Evolutionary conservation across 371 early-diverging fungal species (phyloP).

Genomic region (Quaeritorhiza haematococci): DNA sequence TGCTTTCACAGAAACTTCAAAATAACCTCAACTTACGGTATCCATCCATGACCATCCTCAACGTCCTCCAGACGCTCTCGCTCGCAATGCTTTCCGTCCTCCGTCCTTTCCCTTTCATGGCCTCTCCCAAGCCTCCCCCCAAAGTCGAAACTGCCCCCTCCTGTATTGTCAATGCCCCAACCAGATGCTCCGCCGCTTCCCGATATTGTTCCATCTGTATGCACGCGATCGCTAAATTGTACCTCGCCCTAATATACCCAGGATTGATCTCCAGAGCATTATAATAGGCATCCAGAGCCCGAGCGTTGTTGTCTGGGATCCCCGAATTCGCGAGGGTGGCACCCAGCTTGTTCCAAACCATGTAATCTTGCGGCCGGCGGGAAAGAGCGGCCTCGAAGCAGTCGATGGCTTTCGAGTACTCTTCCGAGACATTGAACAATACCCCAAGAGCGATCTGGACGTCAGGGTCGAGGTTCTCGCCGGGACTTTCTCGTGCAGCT

Average conservation of each 20-base stretch:
- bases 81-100: conserved; percentile 50
- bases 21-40: conserved; percentile 30
- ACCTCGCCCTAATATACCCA: conserved; percentile 87
- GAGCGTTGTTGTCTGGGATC: conserved; percentile 56
- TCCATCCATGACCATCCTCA: conserved; percentile 69
- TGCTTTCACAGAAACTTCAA: conserved; percentile 21
- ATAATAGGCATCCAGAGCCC: conserved; percentile 89
- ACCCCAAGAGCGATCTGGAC: conserved; percentile 93
- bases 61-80: conserved; percentile 80
- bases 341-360: conserved; percentile 92
- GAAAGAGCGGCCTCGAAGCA: conserved; percentile 91
- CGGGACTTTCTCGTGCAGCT: conserved; percentile 68
- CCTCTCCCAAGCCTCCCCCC: conserved; percentile 18
- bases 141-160: conserved; percentile 33
- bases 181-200: conserved; percentile 89
- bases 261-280: conserved; percentile 91
- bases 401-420: conserved; percentile 91
- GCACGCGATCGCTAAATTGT: conserved; percentile 89
- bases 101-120: conserved; percentile 21
- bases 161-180: conserved; percentile 80
- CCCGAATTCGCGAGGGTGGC: conserved; percentile 92
- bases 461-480: conserved; percentile 59
- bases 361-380: conserved; percentile 83
- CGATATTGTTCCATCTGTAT: conserved; percentile 81
- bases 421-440: conserved; percentile 82